A percentile compares a stretch with the other conserved stretches of the same genome.
phyloP scores from a whole-genome alignment of 2,329 filamentous ascomycete genomes.

The Biscogniauxia sp. region DNA sequence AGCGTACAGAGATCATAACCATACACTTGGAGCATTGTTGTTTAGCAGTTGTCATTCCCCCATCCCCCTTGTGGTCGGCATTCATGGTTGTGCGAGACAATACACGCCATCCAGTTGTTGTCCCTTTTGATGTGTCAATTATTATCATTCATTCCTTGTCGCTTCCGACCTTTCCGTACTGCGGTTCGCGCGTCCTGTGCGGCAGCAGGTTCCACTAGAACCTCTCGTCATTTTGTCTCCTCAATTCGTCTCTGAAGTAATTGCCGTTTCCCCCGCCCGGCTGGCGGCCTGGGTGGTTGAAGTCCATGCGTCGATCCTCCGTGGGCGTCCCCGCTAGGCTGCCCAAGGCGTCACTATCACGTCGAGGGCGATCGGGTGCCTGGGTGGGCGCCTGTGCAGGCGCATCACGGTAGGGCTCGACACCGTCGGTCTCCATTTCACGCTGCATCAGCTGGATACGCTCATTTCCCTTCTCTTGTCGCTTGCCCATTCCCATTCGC shows the following conservation, averaged over 20 bases:
- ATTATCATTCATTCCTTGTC: neutral
- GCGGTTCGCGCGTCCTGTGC: neutral
- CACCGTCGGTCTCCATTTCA: constrained; percentile 28
- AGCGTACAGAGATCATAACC: neutral
- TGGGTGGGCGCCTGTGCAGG: constrained; percentile 13
- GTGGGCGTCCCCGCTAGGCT: constrained; percentile 49
- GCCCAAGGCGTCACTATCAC: constrained; percentile 48
- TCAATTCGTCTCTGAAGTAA: constrained; percentile 49
- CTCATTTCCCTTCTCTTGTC: constrained; percentile 29
- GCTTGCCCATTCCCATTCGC: constrained; percentile 33
- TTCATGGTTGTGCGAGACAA: neutral
- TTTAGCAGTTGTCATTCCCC: neutral
- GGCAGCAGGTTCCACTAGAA: constrained; percentile 17
- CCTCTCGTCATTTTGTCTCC: constrained; percentile 44
- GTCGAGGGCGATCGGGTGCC: constrained; percentile 28
- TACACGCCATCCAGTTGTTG: neutral
- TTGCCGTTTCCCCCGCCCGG: constrained; percentile 31
- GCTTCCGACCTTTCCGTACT: constrained; percentile 3
- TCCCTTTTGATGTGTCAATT: neutral
- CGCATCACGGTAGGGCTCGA: constrained; percentile 37
- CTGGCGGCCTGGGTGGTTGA: constrained; percentile 29
- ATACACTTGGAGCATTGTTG: neutral
- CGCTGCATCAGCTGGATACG: constrained; percentile 47
- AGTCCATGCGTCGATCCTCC: constrained; percentile 40
- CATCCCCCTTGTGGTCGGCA: neutral